Conservation (phyloP, 2,329 filamentous ascomycete genomes). For the Nothophaeocryptopus gaeumannii region DNA sequence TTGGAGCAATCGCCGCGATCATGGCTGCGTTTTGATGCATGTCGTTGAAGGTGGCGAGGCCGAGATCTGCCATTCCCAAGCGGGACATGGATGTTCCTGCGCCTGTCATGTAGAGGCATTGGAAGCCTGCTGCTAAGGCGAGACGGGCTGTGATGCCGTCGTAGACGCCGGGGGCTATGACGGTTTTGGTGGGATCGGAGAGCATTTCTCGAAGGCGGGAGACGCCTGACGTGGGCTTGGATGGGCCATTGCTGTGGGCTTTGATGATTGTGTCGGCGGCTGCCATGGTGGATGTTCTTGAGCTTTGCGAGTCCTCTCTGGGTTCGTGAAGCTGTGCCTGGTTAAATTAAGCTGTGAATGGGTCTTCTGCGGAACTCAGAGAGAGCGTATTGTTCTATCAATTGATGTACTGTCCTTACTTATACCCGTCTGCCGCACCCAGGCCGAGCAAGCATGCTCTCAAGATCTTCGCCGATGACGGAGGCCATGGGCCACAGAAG, state of each 20-base stretch:
- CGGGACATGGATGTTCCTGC: conserved; percentile 61
- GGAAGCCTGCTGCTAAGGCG: conserved; percentile 61
- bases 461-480: conserved; percentile 1
- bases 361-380: too few species aligned
- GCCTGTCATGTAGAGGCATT: conserved; percentile 67
- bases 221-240: conserved; percentile 22
- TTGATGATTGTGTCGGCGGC: conserved; percentile 19
- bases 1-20: conserved; percentile 59
- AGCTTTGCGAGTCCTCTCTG: background rate
- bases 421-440: conserved; percentile 3
- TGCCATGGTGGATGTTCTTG: conserved; percentile 1
- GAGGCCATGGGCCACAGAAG: conserved; percentile 4
- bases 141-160: conserved; percentile 66
- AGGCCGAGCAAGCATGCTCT: conserved; percentile 1
- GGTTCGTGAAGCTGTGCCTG: too few species aligned
- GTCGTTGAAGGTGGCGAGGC: conserved; percentile 59
- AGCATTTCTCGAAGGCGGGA: conserved; percentile 31
- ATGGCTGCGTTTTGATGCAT: conserved; percentile 64
- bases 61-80: conserved; percentile 63
- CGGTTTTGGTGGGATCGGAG: conserved; percentile 30
- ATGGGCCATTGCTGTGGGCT: conserved; percentile 15
- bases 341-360: too few species aligned
- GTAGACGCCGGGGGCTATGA: conserved; percentile 65
- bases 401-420: background rate
- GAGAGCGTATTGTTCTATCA: too few species aligned